A percentile compares a stretch with the other conserved stretches of the same genome.
phyloP scores from a whole-genome alignment of 257 asterid species.

The Solanum sejunctum region DNA sequence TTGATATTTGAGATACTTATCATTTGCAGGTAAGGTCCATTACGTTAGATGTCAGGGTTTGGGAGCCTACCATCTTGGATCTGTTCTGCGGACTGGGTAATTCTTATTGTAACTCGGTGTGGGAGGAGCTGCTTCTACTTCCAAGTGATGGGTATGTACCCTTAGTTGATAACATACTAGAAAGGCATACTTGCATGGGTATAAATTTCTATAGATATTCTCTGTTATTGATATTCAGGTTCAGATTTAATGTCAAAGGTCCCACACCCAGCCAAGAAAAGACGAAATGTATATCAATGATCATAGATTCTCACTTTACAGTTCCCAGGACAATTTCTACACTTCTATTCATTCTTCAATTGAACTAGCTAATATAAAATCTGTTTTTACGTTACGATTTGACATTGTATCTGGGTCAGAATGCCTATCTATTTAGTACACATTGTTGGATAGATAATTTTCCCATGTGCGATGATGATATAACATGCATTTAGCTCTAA shows the following conservation, averaged over 20 bases:
- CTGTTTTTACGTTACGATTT: not conserved
- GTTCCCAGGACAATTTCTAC: not conserved
- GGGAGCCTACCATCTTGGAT: conserved; percentile 85
- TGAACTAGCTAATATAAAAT: not conserved
- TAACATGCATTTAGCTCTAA: not conserved
- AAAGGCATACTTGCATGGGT: not conserved
- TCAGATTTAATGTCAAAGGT: not conserved
- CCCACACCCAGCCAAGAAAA: not conserved
- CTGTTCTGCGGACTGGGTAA: conserved; percentile 77
- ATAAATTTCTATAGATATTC: not conserved
- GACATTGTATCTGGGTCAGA: not conserved
- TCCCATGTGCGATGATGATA: not conserved
- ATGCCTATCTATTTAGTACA: not conserved
- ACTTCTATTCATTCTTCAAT: not conserved
- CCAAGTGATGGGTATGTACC: conserved; percentile 45
- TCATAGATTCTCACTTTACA: not conserved
- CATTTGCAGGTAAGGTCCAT: conserved; percentile 77
- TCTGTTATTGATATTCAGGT: not conserved
- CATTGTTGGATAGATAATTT: not conserved
- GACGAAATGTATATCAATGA: not conserved
- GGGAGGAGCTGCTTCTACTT: conserved; percentile 79
- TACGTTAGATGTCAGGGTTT: conserved; percentile 84
- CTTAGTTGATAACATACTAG: not conserved
- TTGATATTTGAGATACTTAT: conserved; percentile 1
- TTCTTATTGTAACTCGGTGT: conserved; percentile 70